These are phyloP conservation scores for Sporothrix inflata DNA, from an alignment of 2,329 filamentous ascomycete genomes.

Conservation along the genomic window DNA sequence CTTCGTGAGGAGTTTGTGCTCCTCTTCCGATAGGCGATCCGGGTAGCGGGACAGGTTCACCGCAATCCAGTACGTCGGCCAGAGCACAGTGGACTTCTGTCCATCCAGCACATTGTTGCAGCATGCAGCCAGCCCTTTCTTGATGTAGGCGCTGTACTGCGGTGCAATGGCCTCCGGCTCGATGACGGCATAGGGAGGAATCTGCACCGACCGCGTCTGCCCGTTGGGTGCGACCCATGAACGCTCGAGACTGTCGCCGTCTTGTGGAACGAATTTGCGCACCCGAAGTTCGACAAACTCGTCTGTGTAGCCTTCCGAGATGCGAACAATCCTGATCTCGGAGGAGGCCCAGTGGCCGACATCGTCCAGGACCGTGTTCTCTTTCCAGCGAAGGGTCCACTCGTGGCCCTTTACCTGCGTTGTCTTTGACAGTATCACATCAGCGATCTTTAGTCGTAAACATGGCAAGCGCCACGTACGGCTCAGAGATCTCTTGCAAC, in stretches of 20 bases:
- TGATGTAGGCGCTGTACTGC: slow-evolving; percentile 57
- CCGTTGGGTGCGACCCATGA: slow-evolving; percentile 55
- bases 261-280: slow-evolving; percentile 55
- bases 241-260: slow-evolving; percentile 58
- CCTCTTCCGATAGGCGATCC: slow-evolving; percentile 42
- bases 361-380: slow-evolving; percentile 55
- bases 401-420: slow-evolving; percentile 61
- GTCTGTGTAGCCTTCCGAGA: slow-evolving; percentile 60
- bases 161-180: slow-evolving; percentile 55
- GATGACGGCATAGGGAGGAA: slow-evolving; percentile 61
- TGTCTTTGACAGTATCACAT: slow-evolving; percentile 61
- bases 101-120: slow-evolving; percentile 47
- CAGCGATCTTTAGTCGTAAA: slow-evolving; percentile 63
- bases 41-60: slow-evolving; percentile 42
- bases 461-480: slow-evolving; percentile 60
- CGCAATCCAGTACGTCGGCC: slow-evolving; percentile 54
- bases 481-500: slow-evolving; percentile 56
- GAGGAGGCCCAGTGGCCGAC: slow-evolving; percentile 59
- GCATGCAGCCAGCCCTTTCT: slow-evolving; percentile 50
- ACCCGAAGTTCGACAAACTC: slow-evolving; percentile 54
- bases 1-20: slow-evolving; percentile 51
- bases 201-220: slow-evolving; percentile 50
- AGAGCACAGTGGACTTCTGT: slow-evolving; percentile 48
- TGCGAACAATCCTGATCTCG: slow-evolving; percentile 53
- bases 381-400: slow-evolving; percentile 63